Conservation (phyloP, 306 rosid species). For the Erythrophleum fordii region DNA sequence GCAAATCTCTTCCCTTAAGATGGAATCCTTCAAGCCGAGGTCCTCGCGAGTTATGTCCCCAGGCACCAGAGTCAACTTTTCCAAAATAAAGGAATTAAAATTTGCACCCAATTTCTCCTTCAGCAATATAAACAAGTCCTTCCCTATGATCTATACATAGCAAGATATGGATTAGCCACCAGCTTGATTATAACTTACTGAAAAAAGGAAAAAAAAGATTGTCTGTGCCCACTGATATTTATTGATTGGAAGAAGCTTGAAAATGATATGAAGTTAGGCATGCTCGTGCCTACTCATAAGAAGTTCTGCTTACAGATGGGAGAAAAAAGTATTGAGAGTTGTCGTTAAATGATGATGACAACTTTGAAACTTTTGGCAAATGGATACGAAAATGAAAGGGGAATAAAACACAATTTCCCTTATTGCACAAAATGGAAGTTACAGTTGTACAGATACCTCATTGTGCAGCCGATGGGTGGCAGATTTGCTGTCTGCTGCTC, state of each 20-base stretch:
- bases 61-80: conserved; percentile 59
- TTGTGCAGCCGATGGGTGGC: conserved; percentile 65
- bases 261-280: conserved; percentile 8
- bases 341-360: background rate
- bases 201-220: background rate
- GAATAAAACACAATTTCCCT: background rate
- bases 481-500: conserved; percentile 67
- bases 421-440: background rate
- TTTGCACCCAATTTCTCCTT: conserved; percentile 68
- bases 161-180: background rate
- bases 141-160: conserved; percentile 58
- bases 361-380: background rate
- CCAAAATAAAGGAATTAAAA: conserved; percentile 47
- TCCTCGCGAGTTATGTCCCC: conserved; percentile 70
- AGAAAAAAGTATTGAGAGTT: background rate
- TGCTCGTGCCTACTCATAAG: background rate
- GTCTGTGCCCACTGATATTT: background rate
- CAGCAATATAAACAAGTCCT: conserved; percentile 68
- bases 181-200: conserved; percentile 8
- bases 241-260: background rate
- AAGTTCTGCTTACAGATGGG: background rate
- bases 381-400: conserved; percentile 1
- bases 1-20: conserved; percentile 58
- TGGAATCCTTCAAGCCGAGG: conserved; percentile 68
- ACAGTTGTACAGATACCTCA: conserved; percentile 52